Base-by-base conservation (phyloP, 192 early-diverging fungal species). In the Backusella macrospora region DNA sequence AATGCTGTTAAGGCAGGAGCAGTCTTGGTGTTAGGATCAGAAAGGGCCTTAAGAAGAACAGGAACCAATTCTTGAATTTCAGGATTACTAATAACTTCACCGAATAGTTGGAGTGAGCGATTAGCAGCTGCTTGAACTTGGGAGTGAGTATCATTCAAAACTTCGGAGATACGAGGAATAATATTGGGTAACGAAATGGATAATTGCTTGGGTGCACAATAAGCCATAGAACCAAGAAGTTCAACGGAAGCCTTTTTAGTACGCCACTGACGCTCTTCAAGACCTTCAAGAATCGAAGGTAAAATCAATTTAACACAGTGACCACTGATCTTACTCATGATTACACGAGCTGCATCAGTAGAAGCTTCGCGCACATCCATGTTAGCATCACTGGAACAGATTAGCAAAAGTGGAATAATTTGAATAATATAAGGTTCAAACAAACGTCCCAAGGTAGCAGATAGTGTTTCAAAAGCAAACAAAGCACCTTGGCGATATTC, bases 351-450 rank as follows among this genome's bases (percentile, higher is more conserved):
- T 3, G 98, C 87, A 72, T 99, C 96, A 14, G 90, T 76, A 10
- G 96, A 93, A 0, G 98, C 97, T 46, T 96, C 93, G 39, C 98
- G 95, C 37, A 99, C 95, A 65, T 93, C 92, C 14, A 82, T 72
- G 52, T 88, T 93, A 49, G 83, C 72, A 74, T 99, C 98, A 75
- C 95, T 92, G 80, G 93, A 99, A 74, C 94, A 92, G 3, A 88
- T 85, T 10, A 99, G 86, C 64, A 99, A 84, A 40, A 91, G 74
- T 13, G 98, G 98, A 38, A 98, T 79, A 67, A 98, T 92, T 78
- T 98, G 95, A 70, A 97, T 95, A 55, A 97, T 89, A 75, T 98
- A 97, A 5, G 98, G 98, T 77, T 99, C 98, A 80, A 99, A 99
- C 72, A 98, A 83, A 46, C 96, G 90, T 9, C 96, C 96, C 67